Evolutionary conservation across 352 stramenopile species (phyloP).

Genomic region (Phytophthora sp.): DNA sequence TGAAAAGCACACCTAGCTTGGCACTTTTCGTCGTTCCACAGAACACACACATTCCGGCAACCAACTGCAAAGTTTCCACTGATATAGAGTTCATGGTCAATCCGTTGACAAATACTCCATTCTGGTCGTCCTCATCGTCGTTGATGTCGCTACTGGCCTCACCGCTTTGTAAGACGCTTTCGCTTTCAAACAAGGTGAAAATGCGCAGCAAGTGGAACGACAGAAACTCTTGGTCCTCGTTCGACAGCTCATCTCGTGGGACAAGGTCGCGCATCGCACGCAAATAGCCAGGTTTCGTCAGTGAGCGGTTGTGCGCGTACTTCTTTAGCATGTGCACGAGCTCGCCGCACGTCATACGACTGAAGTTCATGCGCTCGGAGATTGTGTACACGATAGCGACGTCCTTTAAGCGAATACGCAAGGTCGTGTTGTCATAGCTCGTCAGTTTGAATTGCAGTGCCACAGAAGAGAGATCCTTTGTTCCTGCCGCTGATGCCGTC

Average conservation of each 20-base stretch:
- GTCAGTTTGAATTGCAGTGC: constrained; percentile 89
- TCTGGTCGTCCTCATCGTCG: constrained; percentile 27
- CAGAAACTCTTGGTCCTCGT: constrained; percentile 89
- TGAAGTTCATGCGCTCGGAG: constrained; percentile 85
- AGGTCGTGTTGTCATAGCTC: constrained; percentile 79
- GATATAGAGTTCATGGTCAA: constrained; percentile 54
- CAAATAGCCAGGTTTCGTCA: constrained; percentile 81
- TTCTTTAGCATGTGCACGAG: constrained; percentile 78
- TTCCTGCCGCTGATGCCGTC: constrained; percentile 42
- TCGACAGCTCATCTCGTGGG: constrained; percentile 69
- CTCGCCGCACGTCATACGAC: constrained; percentile 64
- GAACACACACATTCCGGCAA: constrained; percentile 92
- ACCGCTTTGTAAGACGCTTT: constrained; percentile 56
- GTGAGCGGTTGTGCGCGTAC: constrained; percentile 60
- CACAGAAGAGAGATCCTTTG: constrained; percentile 72
- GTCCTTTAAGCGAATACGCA: constrained; percentile 86
- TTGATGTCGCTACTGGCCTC: constrained; percentile 38
- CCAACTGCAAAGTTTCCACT: constrained; percentile 73
- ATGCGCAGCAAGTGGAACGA: constrained; percentile 87
- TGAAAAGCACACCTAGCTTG: constrained; percentile 92
- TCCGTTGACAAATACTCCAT: constrained; percentile 21
- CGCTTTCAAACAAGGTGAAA: constrained; percentile 84
- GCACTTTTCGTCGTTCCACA: constrained; percentile 95
- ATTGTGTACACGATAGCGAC: constrained; percentile 90
- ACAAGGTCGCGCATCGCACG: constrained; percentile 81